Base-by-base conservation (phyloP, 2,329 filamentous ascomycete genomes). In the Trichoderma sp. region DNA sequence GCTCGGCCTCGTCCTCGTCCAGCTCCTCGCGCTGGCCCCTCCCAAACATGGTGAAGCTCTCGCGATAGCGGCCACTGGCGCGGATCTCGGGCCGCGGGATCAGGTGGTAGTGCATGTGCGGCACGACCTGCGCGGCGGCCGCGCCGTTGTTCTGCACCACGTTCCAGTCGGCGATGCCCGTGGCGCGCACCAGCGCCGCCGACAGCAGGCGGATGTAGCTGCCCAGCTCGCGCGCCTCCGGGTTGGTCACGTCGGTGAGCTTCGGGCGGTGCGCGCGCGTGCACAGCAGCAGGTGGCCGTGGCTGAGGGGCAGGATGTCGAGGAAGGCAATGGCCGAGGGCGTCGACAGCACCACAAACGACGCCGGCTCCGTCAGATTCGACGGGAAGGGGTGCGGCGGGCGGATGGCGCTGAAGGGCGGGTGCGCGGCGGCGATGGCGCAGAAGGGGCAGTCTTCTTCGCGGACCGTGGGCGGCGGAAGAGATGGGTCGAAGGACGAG, bases 101-200 rank as follows among this genome's bases (percentile, higher is more conserved):
- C 64, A 98, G 86, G 75, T 99, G 96, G 78, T 96, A 98, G 79
- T 99, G 95, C 59, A 96, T 90, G 79, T 98, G 95, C 26, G 91
- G 91, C 2, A 98, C 94, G 18, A 97, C 93, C 81, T 98, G 95
- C 2, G 94, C 94, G 2, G 95, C 95, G 37, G 93, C 88, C 4
- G 90, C 90, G 18, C 95, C 93, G 74, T 97, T 98, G 78, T 98
- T 98, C 82, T 98, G 95, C 67, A 98, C 93, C 34, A 98, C 89
- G 79, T 99, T 99, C 91, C 95, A 98, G 81, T 97, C 94, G 61
- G 84, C 84, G 1, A 93, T 87, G 11, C 90, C 91, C 2, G 90
- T 92, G 0, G 89, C 88, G 63, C 83, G 84, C 37, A 89, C 86
- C 46, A 97, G 84, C 0, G 92, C 91, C 24, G 87, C 83, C 21